phyloP scores from a whole-genome alignment of 108 stramenopile species.

The Aurantiochytrium sp. region DNA sequence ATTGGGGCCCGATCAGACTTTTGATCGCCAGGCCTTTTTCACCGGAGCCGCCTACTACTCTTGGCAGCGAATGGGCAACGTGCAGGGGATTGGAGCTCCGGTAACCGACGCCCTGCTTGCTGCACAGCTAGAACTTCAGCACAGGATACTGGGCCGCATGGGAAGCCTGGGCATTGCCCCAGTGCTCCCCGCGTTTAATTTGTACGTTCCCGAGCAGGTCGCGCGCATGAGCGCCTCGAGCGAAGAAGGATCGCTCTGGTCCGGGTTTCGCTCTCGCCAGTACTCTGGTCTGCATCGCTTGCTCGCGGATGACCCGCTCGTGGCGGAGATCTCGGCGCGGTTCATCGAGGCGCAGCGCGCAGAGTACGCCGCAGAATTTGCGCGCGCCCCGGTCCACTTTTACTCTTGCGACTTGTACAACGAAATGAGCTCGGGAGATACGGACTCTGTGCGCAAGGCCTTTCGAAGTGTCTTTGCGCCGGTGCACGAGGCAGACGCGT shows the following conservation, averaged over 20 bases:
- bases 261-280: neutral
- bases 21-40: conserved; percentile 4
- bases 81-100: neutral
- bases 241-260: neutral
- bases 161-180: conserved; percentile 13
- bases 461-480: neutral
- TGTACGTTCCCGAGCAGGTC: conserved; percentile 6
- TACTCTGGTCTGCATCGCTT: neutral
- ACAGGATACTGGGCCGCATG: neutral
- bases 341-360: neutral
- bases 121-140: neutral
- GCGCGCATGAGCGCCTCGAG: neutral
- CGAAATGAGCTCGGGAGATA: neutral
- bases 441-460: neutral
- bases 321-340: neutral
- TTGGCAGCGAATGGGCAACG: conserved; percentile 37
- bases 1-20: neutral
- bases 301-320: neutral
- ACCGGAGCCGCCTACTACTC: conserved; percentile 2
- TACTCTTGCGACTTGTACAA: conserved; percentile 30
- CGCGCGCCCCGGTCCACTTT: neutral
- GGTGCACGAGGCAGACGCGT: neutral
- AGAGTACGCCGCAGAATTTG: neutral
- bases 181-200: conserved; percentile 11
- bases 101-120: neutral